Base-by-base conservation (phyloP, 345 rosid species). In the Salix brachista region DNA sequence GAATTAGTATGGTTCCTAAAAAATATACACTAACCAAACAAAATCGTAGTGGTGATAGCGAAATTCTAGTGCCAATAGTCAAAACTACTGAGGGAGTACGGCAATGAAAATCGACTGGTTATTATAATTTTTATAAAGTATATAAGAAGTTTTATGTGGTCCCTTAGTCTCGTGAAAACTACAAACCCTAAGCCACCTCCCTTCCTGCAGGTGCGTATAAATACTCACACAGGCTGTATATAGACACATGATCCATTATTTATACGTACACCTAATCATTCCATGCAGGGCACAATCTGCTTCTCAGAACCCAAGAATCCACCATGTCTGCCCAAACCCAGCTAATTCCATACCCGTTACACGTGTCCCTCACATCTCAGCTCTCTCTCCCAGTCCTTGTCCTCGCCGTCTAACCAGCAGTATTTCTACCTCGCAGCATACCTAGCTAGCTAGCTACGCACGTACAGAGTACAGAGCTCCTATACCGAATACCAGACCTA, bases 201-300 rank as follows among this genome's bases (percentile, higher is more conserved):
- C 16, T 30, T 4, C 8, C 8, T 52, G 6, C 8, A 52, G 5
- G 58, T 52, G 4, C 13, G 50, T 46, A 14, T 13, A 41, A 10
- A 41, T 41, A 41, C 44, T 9, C 14, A 12, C 13, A 2, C 13
- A 41, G 44, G 50, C 4, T 13, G 50, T 46, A 46, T 46, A 17
- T 17, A 18, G 8, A 50, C n/a, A 50, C 21, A 50, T 2, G 21
- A 52, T 52, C 8, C 23, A 6, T 52, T 6, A 52, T 18, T 19
- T 19, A 52, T 52, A 18, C 10, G 23, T 52, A 18, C 58, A 41
- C 44, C 13, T 74, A 83, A 85, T 84, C 81, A 89, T 88, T 87
- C 91, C 84, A 80, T 71, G 88, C 83, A 83, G 79, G 86, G 88
- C 87, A 85, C 86, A 85, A 91, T 91, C 90, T 88, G 87, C 86